Evolutionary conservation across 139 green algal species (phyloP), one percentile per base, ranked within the genome.

Genomic region (Tetradesmus obliquus): DNA sequence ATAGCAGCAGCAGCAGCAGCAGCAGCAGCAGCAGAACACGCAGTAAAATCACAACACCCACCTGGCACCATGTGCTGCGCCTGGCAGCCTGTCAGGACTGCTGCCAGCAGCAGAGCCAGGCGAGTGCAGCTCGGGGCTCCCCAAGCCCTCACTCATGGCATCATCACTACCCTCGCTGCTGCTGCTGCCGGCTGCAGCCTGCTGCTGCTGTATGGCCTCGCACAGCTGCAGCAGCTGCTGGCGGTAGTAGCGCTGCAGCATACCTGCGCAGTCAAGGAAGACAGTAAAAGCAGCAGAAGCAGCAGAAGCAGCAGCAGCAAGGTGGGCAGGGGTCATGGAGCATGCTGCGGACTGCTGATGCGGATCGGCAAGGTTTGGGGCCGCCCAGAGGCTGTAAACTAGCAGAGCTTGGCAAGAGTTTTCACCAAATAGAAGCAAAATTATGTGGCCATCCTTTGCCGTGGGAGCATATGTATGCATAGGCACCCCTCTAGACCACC

Each of bases 161-260:
- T 82, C n/a, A 6, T 76, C 66, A 13, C 66, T 76, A 5, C 66
- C 66, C n/a, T 24, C 66, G 66, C 17, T 76, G 66, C 66, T 76
- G 66, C 66, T 76, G 66, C 17, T n/a, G 20, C 79, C 69, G 81
- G 74, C 57, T 92, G 66, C 83, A 80, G 15, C 66, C 55, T 90
- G 53, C 24, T 53, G 54, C 87, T 91, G 66, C 87, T 84, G 54
- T 83, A 89, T 83, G 54, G 83, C 66, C 66, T 92, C 22, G 53
- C 93, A 92, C 51, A 96, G 91, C 88, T 94, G 71, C 2, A 55
- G 32, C n/a, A 96, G 90, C 93, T 94, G 94, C 58, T 58, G 55
- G 58, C 72, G 57, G 74, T 90, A 94, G 88, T 95, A 94, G 4
- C 82, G 54, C n/a, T 89, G 86, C 84, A 96, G 88, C 60, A 95